phyloP scores from a whole-genome alignment of 1,139 yeast genomes.

The Magnusiomyces ingens region DNA sequence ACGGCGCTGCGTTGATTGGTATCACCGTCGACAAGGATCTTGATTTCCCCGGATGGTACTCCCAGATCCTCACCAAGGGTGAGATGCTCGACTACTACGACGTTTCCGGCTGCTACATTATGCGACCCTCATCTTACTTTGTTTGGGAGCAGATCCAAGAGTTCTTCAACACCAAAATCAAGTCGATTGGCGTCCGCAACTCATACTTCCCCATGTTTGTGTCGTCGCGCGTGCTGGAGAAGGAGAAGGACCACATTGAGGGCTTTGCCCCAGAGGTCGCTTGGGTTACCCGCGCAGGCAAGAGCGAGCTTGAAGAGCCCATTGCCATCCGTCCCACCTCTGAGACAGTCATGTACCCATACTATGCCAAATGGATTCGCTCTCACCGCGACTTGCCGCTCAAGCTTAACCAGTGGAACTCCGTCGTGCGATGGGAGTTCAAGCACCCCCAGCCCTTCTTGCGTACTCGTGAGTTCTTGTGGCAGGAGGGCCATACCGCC shows the following conservation, averaged over 20 bases:
- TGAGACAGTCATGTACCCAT: slow-evolving; percentile 99
- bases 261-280: slow-evolving; percentile 99
- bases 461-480: slow-evolving; percentile 96
- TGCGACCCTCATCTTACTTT: slow-evolving; percentile 91
- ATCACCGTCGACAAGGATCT: slow-evolving; percentile 87
- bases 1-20: slow-evolving; percentile 91
- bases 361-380: slow-evolving; percentile 98
- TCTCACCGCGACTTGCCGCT: slow-evolving; percentile 97
- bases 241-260: slow-evolving; percentile 97
- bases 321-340: slow-evolving; percentile 99
- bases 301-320: slow-evolving; percentile 91
- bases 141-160: slow-evolving; percentile 93
- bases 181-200: slow-evolving; percentile 83
- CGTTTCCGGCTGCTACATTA: slow-evolving; percentile 96
- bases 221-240: slow-evolving; percentile 83
- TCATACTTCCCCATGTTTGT: slow-evolving; percentile 99
- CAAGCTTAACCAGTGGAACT: slow-evolving; percentile 97
- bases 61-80: slow-evolving; percentile 90
- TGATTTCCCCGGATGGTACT: slow-evolving; percentile 97
- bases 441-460: slow-evolving; percentile 99
- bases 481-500: slow-evolving; percentile 99
- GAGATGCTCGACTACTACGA: slow-evolving; percentile 98
- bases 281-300: slow-evolving; percentile 97
- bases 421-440: slow-evolving; percentile 99
- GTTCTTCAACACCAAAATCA: slow-evolving; percentile 77